Base-by-base conservation (phyloP, 495 filamentous ascomycete species). In the Hypomontagnella submonticulosa region DNA sequence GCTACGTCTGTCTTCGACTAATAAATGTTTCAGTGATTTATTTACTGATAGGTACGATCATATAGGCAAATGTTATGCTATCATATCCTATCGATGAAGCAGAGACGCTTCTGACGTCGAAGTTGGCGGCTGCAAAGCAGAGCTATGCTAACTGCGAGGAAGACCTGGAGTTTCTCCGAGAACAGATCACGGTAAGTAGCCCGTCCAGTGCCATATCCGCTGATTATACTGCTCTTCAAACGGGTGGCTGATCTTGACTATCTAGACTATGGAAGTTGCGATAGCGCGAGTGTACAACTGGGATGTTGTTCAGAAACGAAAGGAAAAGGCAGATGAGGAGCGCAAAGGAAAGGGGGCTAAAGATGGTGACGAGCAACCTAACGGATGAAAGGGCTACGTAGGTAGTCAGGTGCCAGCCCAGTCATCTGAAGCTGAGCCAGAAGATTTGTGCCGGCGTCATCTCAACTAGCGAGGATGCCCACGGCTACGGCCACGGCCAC, bases 201-300 rank as follows among this genome's bases (percentile, higher is more conserved):
- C 15, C 18, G 13, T 40, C 12, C 16, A 32, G 13, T 48, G 12
- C 40, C 30, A 3, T 6, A 2, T 10, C n/a, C 12, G 7, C 4
- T 43, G 58, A 54, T 33, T 12, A 10, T 18, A 2, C 32, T n/a
- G 7, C 40, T 13, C 32, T 4, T 16, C 19, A 27, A 32, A 12
- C 6, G 59, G 33, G 37, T 32, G 38, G 42, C 75, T 81, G 49
- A 81, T 60, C 16, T 12, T 13, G 30, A 67, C 13, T 67, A n/a
- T n/a, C n/a, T n/a, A 97, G 92, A 99, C 95, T 0, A 85, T 99
- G 77, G 95, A 99, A 77, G 95, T 99, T 37, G 95, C 95, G 10
- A 93, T 92, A 13, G 95, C 95, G 16, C 83, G 96, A 56, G 91
- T 99, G n/a, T 99, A 98, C 75, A 99, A 99, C 75, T 97, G 94